These are phyloP conservation scores for Ganoderma sp. DNA, from an alignment of 1,284 basidiomycete genomes.

Conservation along the genomic window DNA sequence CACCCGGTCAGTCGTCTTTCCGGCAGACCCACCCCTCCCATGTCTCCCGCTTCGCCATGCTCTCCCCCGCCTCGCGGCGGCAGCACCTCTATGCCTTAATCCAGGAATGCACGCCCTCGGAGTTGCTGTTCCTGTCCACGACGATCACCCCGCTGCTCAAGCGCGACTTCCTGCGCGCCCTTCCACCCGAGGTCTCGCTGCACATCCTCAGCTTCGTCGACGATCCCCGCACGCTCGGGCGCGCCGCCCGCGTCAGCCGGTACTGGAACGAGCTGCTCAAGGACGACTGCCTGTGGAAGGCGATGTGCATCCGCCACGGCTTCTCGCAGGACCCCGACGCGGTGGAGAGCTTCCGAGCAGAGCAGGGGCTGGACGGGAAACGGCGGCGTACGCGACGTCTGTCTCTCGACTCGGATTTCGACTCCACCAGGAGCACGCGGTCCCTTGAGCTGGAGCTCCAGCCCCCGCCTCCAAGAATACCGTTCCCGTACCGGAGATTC, in stretches of 20 bases:
- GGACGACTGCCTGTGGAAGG: conserved; percentile 87
- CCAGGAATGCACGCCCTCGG: conserved; percentile 68
- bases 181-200: conserved; percentile 86
- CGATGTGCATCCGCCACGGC: conserved; percentile 71
- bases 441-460: conserved; percentile 8
- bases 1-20: conserved; percentile 36
- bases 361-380: conserved; percentile 14
- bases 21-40: conserved; percentile 36
- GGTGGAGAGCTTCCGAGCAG: conserved; percentile 19
- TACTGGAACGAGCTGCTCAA: conserved; percentile 81
- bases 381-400: conserved; percentile 1
- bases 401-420: conserved; percentile 6
- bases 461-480: conserved; percentile 24
- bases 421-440: background rate
- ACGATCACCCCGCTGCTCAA: conserved; percentile 83
- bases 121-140: conserved; percentile 81
- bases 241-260: conserved; percentile 76
- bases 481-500: conserved; percentile 68
- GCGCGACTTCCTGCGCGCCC: conserved; percentile 83
- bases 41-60: conserved; percentile 44
- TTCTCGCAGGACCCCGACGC: conserved; percentile 46
- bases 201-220: conserved; percentile 86
- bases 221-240: conserved; percentile 77
- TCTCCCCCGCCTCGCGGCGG: conserved; percentile 54
- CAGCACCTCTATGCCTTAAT: conserved; percentile 70